Percentiles rank a stretch among this genome's conserved stretches.
Conservation (phyloP, 2,329 filamentous ascomycete species). For the Leptographium wingfieldii region DNA sequence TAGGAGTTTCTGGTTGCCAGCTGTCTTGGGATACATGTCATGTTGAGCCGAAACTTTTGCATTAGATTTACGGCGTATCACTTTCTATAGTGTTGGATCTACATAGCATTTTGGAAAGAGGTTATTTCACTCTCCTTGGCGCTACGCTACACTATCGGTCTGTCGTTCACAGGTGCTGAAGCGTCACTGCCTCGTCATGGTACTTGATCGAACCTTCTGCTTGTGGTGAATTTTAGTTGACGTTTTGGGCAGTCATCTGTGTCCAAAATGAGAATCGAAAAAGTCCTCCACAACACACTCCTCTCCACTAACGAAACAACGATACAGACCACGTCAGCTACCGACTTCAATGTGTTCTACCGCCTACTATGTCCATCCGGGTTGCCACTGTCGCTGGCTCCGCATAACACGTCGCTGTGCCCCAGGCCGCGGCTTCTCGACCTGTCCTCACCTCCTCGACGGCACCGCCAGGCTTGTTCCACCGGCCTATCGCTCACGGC, state of each 20-base stretch:
- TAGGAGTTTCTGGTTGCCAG: not conserved
- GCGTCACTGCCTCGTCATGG: not conserved
- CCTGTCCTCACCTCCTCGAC: slow-evolving; percentile 30
- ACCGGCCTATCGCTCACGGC: slow-evolving; percentile 16
- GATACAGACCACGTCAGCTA: not conserved
- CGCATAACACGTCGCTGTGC: slow-evolving; percentile 32
- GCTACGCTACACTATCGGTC: not conserved
- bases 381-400: slow-evolving; percentile 41
- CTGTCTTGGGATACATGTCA: not conserved
- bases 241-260: no score
- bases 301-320: not conserved
- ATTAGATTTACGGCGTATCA: not conserved
- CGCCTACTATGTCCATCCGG: slow-evolving; percentile 34
- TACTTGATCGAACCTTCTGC: not conserved
- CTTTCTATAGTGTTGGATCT: not conserved
- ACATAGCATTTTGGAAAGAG: not conserved
- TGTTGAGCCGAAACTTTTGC: not conserved
- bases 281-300: no score
- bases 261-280: no score
- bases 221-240: not conserved
- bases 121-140: not conserved
- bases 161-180: not conserved
- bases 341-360: slow-evolving; percentile 30
- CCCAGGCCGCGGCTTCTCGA: slow-evolving; percentile 36
- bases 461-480: slow-evolving; percentile 24